Percentiles rank a stretch among this genome's conserved stretches.
These are phyloP conservation scores for Cornus suecica DNA, from an alignment of 148 eudicot species.

Conservation along the genomic window DNA sequence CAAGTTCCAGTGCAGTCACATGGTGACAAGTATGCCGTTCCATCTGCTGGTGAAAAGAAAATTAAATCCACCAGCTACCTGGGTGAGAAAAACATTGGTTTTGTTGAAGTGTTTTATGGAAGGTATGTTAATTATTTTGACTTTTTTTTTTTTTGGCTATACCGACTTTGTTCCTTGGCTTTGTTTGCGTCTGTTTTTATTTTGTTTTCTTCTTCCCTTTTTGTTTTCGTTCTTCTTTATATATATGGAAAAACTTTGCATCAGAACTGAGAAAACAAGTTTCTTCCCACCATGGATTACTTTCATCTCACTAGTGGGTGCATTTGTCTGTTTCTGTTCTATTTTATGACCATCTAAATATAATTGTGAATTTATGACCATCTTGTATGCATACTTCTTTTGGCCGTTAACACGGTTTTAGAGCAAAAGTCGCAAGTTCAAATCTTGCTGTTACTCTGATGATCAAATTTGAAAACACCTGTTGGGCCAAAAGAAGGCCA, in stretches of 20 bases:
- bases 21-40: slow-evolving; percentile 16
- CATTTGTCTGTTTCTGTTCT: background rate
- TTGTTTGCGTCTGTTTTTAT: background rate
- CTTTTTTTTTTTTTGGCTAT: too few relatives aligned
- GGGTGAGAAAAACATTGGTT: slow-evolving; percentile 37
- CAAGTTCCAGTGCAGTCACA: slow-evolving; percentile 23
- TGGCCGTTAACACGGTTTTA: too few relatives aligned
- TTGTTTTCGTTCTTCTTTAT: too few relatives aligned
- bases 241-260: background rate
- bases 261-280: background rate
- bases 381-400: background rate
- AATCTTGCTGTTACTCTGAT: background rate
- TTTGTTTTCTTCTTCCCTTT: background rate
- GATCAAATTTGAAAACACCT: too few relatives aligned
- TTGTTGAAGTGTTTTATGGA: slow-evolving; percentile 53
- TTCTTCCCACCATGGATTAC: background rate
- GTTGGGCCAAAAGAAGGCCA: too few relatives aligned
- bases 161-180: background rate
- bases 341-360: background rate
- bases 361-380: background rate
- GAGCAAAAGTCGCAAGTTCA: too few relatives aligned
- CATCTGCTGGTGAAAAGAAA: slow-evolving; percentile 15
- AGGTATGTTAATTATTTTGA: slow-evolving; percentile 27
- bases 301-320: background rate
- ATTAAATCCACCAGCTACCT: slow-evolving; percentile 20